These are phyloP conservation scores for Nowakowskiella sp. DNA, from an alignment of 192 early-diverging fungal species.

Conservation along the genomic window DNA sequence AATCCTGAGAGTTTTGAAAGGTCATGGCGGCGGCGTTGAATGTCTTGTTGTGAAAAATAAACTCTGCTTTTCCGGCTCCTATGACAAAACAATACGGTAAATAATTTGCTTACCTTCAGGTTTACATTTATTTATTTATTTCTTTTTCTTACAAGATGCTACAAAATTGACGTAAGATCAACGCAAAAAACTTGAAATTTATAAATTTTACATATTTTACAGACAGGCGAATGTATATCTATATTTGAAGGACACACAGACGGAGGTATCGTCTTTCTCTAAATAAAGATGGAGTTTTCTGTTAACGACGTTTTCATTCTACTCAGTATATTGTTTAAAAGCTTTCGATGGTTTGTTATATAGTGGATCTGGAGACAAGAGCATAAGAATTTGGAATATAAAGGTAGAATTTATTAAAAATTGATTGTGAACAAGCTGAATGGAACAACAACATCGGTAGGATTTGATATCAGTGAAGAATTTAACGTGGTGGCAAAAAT, in stretches of 20 bases:
- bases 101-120: not conserved
- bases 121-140: not conserved
- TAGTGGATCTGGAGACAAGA: slow-evolving; percentile 41
- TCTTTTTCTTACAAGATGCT: too few species aligned
- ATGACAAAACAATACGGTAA: slow-evolving; percentile 42
- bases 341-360: slow-evolving; percentile 31
- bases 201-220: not conserved
- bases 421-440: too few species aligned
- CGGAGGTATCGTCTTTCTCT: slow-evolving; percentile 21
- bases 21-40: slow-evolving; percentile 41
- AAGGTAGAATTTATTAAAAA: not conserved
- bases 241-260: slow-evolving; percentile 45
- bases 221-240: slow-evolving; percentile 39
- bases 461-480: too few species aligned
- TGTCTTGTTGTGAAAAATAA: slow-evolving; percentile 28
- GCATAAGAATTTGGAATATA: slow-evolving; percentile 39
- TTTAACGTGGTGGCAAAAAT: too few species aligned
- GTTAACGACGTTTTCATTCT: not conserved
- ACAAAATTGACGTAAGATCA: slow-evolving; percentile 24
- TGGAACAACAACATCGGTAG: too few species aligned
- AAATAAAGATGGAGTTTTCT: not conserved
- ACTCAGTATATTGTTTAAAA: slow-evolving; percentile 39
- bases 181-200: not conserved
- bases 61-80: slow-evolving; percentile 42
- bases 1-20: slow-evolving; percentile 24